Conservation (phyloP, 2,329 filamentous ascomycete species). For the Phymatotrichopsis omnivora region DNA sequence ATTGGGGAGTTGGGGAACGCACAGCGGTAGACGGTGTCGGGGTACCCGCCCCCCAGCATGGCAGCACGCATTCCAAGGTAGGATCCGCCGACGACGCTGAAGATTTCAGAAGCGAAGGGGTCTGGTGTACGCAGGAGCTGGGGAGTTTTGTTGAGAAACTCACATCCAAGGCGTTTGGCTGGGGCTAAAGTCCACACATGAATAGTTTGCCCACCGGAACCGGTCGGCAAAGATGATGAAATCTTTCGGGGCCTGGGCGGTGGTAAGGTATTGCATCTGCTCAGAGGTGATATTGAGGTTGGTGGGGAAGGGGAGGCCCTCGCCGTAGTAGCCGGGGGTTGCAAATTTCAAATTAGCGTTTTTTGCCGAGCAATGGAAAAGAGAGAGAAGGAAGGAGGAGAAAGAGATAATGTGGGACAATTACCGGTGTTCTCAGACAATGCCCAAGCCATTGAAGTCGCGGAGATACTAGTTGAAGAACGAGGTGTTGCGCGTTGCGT, state of each 20-base stretch:
- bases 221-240: conserved; percentile 39
- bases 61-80: conserved; percentile 39
- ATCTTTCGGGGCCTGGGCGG: conserved; percentile 39
- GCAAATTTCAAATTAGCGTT: neutral
- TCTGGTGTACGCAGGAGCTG: neutral
- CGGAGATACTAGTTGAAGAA: conserved; percentile 20
- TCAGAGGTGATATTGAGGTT: conserved; percentile 35
- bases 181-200: conserved; percentile 36
- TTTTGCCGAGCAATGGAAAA: too few species aligned
- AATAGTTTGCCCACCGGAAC: conserved; percentile 34
- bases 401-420: too few species aligned
- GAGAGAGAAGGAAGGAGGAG: neutral
- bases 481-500: conserved; percentile 12
- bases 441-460: conserved; percentile 27
- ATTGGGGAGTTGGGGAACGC: neutral
- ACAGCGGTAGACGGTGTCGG: conserved; percentile 18
- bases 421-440: conserved; percentile 28
- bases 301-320: conserved; percentile 36
- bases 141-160: conserved; percentile 1
- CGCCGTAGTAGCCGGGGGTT: conserved; percentile 40
- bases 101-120: neutral
- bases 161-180: conserved; percentile 38
- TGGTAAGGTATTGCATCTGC: conserved; percentile 38
- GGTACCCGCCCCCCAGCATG: conserved; percentile 36
- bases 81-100: conserved; percentile 37